Percentiles rank a stretch among this genome's conserved stretches.
Evolutionary conservation across 2,329 filamentous ascomycete species (phyloP).

Genomic region (Diaporthe destruens): DNA sequence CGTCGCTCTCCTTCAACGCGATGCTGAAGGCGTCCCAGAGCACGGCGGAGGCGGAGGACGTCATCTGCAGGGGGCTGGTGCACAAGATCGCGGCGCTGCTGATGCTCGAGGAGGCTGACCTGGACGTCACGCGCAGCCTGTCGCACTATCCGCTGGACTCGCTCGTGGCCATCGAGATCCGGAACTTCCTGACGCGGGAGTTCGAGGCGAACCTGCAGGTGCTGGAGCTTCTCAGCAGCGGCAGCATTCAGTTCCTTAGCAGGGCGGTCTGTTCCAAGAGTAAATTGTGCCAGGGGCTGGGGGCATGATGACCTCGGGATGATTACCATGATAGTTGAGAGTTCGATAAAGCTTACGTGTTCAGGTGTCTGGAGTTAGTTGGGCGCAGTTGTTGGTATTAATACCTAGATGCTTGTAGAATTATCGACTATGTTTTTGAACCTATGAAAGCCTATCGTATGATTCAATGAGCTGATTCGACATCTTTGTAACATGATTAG

Average conservation of each 20-base stretch:
- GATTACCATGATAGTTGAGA: not conserved
- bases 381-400: too few relatives aligned
- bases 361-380: not conserved
- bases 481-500: not conserved
- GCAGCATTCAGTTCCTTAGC: slow-evolving; percentile 61
- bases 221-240: slow-evolving; percentile 66
- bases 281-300: slow-evolving; percentile 48
- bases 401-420: too few relatives aligned
- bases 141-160: slow-evolving; percentile 49
- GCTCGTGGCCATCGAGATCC: slow-evolving; percentile 49
- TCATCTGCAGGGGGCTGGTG: slow-evolving; percentile 60
- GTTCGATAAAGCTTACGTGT: not conserved
- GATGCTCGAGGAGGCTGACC: slow-evolving; percentile 56
- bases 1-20: slow-evolving; percentile 57
- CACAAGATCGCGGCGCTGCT: slow-evolving; percentile 63
- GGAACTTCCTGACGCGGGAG: slow-evolving; percentile 56
- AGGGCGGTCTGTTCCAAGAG: slow-evolving; percentile 62
- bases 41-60: slow-evolving; percentile 59
- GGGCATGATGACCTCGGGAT: not conserved
- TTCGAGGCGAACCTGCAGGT: slow-evolving; percentile 66
- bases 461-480: not conserved
- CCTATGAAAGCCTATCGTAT: too few relatives aligned
- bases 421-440: not conserved
- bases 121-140: slow-evolving; percentile 46
- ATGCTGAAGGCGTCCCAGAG: slow-evolving; percentile 58